A percentile compares a stretch with the other conserved stretches of the same genome.
Conservation (phyloP, 1,139 yeast species). For the Suzukiozyma palmioleophila region DNA sequence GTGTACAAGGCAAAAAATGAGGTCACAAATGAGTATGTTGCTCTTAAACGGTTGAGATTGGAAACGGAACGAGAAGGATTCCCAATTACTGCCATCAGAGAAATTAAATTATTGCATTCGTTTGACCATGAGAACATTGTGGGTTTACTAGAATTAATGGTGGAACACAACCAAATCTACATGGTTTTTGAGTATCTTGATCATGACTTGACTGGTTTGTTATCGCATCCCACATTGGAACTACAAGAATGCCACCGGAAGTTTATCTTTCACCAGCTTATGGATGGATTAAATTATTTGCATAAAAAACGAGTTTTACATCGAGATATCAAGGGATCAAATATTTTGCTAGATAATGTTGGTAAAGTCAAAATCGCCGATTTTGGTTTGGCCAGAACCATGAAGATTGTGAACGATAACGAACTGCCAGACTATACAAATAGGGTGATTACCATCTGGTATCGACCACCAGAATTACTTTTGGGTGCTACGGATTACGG, state of each 20-base stretch:
- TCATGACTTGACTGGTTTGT: slow-evolving; percentile 85
- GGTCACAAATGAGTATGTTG: slow-evolving; percentile 69
- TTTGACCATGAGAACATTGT: slow-evolving; percentile 80
- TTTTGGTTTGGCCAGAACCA: slow-evolving; percentile 86
- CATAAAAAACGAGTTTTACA: slow-evolving; percentile 80
- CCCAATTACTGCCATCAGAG: slow-evolving; percentile 93
- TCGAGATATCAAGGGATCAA: slow-evolving; percentile 93
- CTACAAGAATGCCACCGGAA: slow-evolving; percentile 70
- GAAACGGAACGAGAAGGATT: slow-evolving; percentile 92
- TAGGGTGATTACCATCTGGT: slow-evolving; percentile 94
- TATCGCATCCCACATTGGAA: slow-evolving; percentile 68
- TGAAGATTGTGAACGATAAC: slow-evolving; percentile 50
- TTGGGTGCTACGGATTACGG: slow-evolving; percentile 90
- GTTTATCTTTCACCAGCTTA: slow-evolving; percentile 67
- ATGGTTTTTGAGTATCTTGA: slow-evolving; percentile 95
- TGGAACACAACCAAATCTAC: slow-evolving; percentile 70
- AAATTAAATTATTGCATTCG: slow-evolving; percentile 82
- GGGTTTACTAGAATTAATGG: slow-evolving; percentile 84
- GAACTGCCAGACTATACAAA: slow-evolving; percentile 80
- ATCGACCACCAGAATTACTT: slow-evolving; percentile 91
- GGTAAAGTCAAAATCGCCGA: slow-evolving; percentile 87
- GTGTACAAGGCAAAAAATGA: slow-evolving; percentile 57
- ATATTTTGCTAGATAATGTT: slow-evolving; percentile 65
- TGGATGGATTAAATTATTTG: slow-evolving; percentile 76
- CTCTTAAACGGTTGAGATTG: slow-evolving; percentile 76